Base-by-base conservation (phyloP, 2,329 filamentous ascomycete genomes). In the Coniochaeta sp. region DNA sequence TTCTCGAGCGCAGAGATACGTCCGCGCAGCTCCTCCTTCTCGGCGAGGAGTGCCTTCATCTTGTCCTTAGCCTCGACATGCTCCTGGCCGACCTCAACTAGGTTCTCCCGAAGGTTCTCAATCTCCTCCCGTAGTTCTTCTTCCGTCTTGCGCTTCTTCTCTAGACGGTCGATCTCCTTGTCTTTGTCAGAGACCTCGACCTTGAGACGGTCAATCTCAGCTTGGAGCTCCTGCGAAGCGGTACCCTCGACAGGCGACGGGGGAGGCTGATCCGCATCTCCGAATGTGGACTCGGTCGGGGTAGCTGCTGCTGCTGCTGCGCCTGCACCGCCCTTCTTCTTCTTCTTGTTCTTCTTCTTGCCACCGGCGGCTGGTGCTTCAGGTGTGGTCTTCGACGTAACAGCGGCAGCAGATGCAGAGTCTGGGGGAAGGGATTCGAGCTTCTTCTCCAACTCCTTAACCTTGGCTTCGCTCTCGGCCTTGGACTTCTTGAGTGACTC, bases 61-160 rank as follows among this genome's bases (percentile, higher is more conserved):
- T 80, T 84, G 58, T 94, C 84, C 67, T 91, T 92, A 13, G 87
- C 85, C 58, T 89, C 85, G 10, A 95, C 89, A 60, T 92, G 86
- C 54, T 95, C 89, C 59, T 91, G 82, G 9, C 91, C 91, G 55
- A 95, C 83, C 48, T 82, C 77, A 40, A 92, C 71, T 7, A 97
- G 72, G 57, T 91, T 88, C 52, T 95, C 89, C 49, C 86, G 82
- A 54, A 97, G 72, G 3, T 81, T 84, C 60, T 95, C 90, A 53
- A 96, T 87, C 68, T 97, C 91, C 61, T 96, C 91, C 24, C 82
- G 78, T 40, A 95, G 73, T 18, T 86, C 85, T 51, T 92, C 89
- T 52, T 94, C 88, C n/a, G 85, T 87, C 62, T 83, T 83, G 46
- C 89, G 75, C 65, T 86, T 85, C 52, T 81, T 79, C 24, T 81